Base-by-base conservation (phyloP, 208 protist species). In the Leishmania mexicana region DNA sequence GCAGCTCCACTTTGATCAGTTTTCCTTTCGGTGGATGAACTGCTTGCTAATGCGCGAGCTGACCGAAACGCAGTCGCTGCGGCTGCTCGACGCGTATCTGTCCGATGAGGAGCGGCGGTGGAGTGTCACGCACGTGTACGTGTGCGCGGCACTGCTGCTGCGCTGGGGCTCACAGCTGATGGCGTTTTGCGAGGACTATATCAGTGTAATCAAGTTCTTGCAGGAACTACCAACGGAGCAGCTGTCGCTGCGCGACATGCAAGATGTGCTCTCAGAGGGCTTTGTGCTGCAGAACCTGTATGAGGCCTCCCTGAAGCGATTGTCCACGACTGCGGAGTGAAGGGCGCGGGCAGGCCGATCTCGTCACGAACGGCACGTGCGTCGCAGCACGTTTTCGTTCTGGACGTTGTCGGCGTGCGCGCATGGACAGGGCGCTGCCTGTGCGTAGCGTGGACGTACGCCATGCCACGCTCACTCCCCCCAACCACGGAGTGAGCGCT, bases 11-110 rank as follows among this genome's bases (percentile, higher is more conserved):
- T 97, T 97, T 76, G 81, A 85, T 64, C 88, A 97, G 71, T 99
- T 98, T 81, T 79, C 94, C 57, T 98, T 98, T 70, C 89, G 95
- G 10, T 98, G 96, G 96, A 97, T 97, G 93, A 97, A 97, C 76
- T 99, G 97, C 83, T 73, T 98, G 67, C 88, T 99, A 19, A 76
- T 98, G 68, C 90, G 97, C 42, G 97, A 99, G 83, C 81, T 98
- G 15, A 90, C 90, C 3, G 84, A 93, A 40, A 88, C 85, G 60
- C 88, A 97, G 81, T 85, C 92, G 64, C 80, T 98, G 62, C 89
- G 94, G 15, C 75, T 99, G 51, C 94, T 93, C 84, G 97, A 99
- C 86, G 88, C 93, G 5, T 99, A 98, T 78, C 83, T 99, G 28
- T 87, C 93, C 47, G 94, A 98, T 71, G 91, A 91, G 70, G 86